These are phyloP conservation scores for Cyberlindnera xishuangbannaensis DNA, from an alignment of 805 yeast genomes.

Conservation along the genomic window DNA sequence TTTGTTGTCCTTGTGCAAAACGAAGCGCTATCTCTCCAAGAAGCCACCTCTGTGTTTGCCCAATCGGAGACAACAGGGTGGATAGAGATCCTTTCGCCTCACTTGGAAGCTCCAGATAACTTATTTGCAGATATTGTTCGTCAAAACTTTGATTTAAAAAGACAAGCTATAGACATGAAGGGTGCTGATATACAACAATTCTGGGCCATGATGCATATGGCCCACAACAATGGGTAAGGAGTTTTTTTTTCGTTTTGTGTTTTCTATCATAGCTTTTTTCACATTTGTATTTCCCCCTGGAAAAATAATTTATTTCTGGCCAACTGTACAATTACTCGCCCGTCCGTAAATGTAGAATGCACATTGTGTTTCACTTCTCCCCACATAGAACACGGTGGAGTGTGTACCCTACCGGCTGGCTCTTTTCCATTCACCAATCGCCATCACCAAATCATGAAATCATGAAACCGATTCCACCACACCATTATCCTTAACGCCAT, in stretches of 20 bases:
- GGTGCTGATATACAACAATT: conserved; percentile 10
- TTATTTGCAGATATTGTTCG: conserved; percentile 2
- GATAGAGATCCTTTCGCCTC: conserved; percentile 5
- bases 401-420: too few species aligned
- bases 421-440: too few species aligned
- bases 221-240: background rate
- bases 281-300: too few species aligned
- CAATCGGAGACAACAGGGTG: conserved; percentile 6
- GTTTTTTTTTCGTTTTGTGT: background rate
- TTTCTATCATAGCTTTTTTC: too few species aligned
- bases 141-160: conserved; percentile 5
- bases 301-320: too few species aligned
- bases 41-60: conserved; percentile 7
- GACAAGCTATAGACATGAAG: conserved; percentile 3
- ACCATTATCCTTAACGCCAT: too few species aligned
- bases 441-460: too few species aligned
- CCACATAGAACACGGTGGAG: too few species aligned
- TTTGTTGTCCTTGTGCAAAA: conserved; percentile 8
- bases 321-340: too few species aligned
- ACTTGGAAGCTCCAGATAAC: conserved; percentile 1
- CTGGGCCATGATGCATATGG: conserved; percentile 11
- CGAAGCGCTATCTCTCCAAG: conserved; percentile 5
- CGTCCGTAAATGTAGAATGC: too few species aligned
- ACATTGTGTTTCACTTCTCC: too few species aligned
- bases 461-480: too few species aligned